A percentile compares a stretch with the other conserved stretches of the same genome.
These are phyloP conservation scores for Cercospora canescens DNA, from an alignment of 2,329 filamentous ascomycete species.

Conservation along the genomic window DNA sequence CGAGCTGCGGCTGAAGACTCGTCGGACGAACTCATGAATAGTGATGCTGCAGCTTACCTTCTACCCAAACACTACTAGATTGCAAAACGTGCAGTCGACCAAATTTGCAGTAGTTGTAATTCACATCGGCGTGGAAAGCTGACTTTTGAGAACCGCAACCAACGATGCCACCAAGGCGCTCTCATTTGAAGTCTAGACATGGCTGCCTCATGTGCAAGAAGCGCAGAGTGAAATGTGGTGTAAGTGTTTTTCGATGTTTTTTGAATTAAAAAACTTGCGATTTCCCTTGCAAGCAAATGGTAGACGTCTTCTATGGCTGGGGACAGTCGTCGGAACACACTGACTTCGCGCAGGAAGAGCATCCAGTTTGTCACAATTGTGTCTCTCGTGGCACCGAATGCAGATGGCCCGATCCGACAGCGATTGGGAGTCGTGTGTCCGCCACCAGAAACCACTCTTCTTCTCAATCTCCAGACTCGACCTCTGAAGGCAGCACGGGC, in stretches of 20 bases:
- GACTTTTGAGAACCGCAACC: neutral
- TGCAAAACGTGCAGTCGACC: neutral
- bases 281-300: neutral
- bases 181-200: slow-evolving; percentile 18
- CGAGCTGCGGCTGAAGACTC: neutral
- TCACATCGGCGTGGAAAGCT: neutral
- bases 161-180: slow-evolving; percentile 17
- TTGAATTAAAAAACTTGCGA: too few species aligned
- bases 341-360: slow-evolving; percentile 6
- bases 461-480: slow-evolving; percentile 3
- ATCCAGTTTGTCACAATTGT: slow-evolving; percentile 18
- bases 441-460: neutral
- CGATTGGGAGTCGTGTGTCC: neutral
- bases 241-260: neutral
- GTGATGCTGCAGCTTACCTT: neutral
- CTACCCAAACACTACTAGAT: neutral
- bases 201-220: slow-evolving; percentile 21
- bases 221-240: slow-evolving; percentile 17
- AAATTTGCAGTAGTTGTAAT: neutral
- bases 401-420: slow-evolving; percentile 3
- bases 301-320: neutral
- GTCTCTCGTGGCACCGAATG: slow-evolving; percentile 13
- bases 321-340: neutral
- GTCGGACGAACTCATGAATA: neutral
- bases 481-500: slow-evolving; percentile 2